These are phyloP conservation scores for Saccharomycopsis selenospora DNA, from an alignment of 805 yeast species.

Conservation along the genomic window DNA sequence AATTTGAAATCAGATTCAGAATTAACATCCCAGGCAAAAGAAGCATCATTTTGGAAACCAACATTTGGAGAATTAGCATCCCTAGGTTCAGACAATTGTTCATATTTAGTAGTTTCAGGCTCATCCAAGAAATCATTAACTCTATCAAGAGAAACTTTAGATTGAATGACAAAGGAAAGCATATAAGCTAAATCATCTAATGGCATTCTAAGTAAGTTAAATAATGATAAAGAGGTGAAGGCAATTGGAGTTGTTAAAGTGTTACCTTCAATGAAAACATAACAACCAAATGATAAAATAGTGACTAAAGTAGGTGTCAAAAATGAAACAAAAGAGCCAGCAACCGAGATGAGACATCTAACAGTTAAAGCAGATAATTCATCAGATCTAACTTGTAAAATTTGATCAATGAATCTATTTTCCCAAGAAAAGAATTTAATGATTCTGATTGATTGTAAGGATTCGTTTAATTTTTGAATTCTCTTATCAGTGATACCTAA, in stretches of 20 bases:
- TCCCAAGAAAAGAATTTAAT: conserved; percentile 98
- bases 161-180: conserved; percentile 78
- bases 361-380: conserved; percentile 55
- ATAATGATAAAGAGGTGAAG: conserved; percentile 83
- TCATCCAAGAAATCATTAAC: conserved; percentile 73
- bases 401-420: conserved; percentile 64
- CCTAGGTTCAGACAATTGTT: conserved; percentile 55
- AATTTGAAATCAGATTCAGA: conserved; percentile 61
- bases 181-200: conserved; percentile 86
- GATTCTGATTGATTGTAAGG: conserved; percentile 85
- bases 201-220: conserved; percentile 74
- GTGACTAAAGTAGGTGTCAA: conserved; percentile 81
- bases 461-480: conserved; percentile 86
- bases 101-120: conserved; percentile 80
- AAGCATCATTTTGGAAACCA: conserved; percentile 69
- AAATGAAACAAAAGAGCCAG: conserved; percentile 64
- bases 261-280: conserved; percentile 62
- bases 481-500: conserved; percentile 81
- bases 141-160: conserved; percentile 89
- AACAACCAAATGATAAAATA: conserved; percentile 72
- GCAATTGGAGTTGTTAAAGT: conserved; percentile 86
- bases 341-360: conserved; percentile 62
- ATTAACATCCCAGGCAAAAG: conserved; percentile 65
- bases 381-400: conserved; percentile 62
- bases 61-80: conserved; percentile 55